Percentiles rank a stretch among this genome's conserved stretches.
Conservation (phyloP, 2,329 filamentous ascomycete genomes). For the Chrysoporthe puriensis region DNA sequence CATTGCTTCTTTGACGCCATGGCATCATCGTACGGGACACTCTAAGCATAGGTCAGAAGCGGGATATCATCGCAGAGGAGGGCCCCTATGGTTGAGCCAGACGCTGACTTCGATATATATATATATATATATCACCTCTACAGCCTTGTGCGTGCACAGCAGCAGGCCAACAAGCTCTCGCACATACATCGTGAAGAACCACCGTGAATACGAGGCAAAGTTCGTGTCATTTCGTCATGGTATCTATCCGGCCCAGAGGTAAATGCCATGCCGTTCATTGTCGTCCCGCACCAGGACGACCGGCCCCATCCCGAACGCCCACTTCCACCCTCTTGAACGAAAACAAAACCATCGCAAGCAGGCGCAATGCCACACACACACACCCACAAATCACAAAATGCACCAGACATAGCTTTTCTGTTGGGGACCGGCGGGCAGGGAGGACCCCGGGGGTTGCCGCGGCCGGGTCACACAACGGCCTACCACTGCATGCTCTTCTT, state of each 20-base stretch:
- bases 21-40: no score
- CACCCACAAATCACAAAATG: not conserved
- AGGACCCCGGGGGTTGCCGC: no score
- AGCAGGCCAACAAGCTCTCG: no score
- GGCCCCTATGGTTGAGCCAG: no score
- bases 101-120: no score
- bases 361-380: not conserved
- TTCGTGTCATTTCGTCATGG: slow-evolving; percentile 4
- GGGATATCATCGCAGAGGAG: no score
- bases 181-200: no score
- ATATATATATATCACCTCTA: not conserved
- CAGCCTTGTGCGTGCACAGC: no score
- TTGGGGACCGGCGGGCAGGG: no score
- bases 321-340: not conserved
- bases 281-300: not conserved
- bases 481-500: slow-evolving; percentile 42
- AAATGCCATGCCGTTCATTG: slow-evolving; percentile 11
- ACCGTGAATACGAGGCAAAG: not conserved
- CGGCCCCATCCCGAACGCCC: not conserved
- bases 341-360: not conserved
- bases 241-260: slow-evolving; percentile 8
- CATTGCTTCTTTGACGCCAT: no score
- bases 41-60: no score
- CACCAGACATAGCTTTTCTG: not conserved
- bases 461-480: not conserved